A percentile compares a stretch with the other conserved stretches of the same genome.
Conservation (phyloP, 257 asterid species). For the Dorcoceras hygrometricum region DNA sequence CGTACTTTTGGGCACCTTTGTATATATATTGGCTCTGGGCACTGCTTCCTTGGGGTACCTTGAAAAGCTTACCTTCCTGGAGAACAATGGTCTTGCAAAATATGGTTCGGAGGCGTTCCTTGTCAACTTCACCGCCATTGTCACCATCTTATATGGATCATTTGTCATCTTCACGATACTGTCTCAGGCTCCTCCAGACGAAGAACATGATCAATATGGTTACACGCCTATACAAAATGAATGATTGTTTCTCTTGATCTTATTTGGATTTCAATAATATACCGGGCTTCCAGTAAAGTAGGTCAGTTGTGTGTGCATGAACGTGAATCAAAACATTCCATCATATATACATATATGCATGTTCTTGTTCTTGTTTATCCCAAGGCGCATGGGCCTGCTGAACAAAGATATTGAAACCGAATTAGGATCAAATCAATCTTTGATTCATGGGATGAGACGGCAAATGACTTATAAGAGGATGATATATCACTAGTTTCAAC, state of each 20-base stretch:
- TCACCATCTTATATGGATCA: slow-evolving; percentile 67
- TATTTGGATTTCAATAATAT: background rate
- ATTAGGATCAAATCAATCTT: no score
- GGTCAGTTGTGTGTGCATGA: background rate
- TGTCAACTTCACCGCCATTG: slow-evolving; percentile 84
- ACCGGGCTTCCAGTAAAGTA: background rate
- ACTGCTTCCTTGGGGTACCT: slow-evolving; percentile 76
- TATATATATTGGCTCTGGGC: slow-evolving; percentile 61
- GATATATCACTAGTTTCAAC: no score
- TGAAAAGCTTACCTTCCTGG: slow-evolving; percentile 89
- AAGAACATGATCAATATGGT: slow-evolving; percentile 40
- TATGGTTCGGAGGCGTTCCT: slow-evolving; percentile 87
- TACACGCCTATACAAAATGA: slow-evolving; percentile 56
- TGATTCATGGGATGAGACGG: no score
- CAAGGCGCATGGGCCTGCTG: no score
- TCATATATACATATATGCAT: no score
- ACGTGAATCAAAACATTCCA: background rate
- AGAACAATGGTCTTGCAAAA: slow-evolving; percentile 60
- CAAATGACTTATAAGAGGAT: no score
- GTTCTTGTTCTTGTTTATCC: no score
- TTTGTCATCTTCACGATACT: slow-evolving; percentile 71
- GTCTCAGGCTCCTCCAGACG: slow-evolving; percentile 52
- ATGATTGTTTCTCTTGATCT: background rate
- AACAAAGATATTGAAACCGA: no score
- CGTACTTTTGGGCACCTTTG: slow-evolving; percentile 60